A percentile compares a stretch with the other conserved stretches of the same genome.
Evolutionary conservation across 2,329 filamentous ascomycete species (phyloP).

Genomic region (Rhynchosporium secalis): DNA sequence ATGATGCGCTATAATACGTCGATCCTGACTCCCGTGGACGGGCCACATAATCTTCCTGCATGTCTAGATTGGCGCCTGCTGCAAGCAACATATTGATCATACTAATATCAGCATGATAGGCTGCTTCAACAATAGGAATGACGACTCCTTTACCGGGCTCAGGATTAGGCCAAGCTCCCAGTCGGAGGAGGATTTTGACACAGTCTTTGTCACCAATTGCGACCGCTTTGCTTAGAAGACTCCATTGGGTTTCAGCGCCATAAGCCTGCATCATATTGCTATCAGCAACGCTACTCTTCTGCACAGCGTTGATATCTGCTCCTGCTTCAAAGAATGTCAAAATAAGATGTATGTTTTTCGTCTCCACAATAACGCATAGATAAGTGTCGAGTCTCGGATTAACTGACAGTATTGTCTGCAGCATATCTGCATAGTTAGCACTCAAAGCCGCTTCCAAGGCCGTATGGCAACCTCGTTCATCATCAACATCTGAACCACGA

Average conservation of each 20-base stretch:
- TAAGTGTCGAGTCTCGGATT: background rate
- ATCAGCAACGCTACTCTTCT: too few species aligned
- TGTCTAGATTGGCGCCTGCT: background rate
- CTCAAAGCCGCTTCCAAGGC: background rate
- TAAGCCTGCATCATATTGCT: background rate
- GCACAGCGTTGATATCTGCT: background rate
- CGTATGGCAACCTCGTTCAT: background rate
- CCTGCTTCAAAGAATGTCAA: background rate
- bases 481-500: background rate
- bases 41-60: background rate
- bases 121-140: background rate
- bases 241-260: background rate
- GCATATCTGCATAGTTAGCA: background rate
- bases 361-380: background rate
- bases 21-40: background rate
- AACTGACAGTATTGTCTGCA: background rate
- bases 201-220: background rate
- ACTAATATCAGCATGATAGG: background rate
- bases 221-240: background rate
- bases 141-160: background rate
- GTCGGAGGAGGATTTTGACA: background rate
- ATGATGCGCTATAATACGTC: background rate
- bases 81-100: background rate
- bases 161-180: background rate
- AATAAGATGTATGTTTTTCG: background rate